Base-by-base conservation (phyloP, 2,329 filamentous ascomycete genomes). In the Fusarium poae region DNA sequence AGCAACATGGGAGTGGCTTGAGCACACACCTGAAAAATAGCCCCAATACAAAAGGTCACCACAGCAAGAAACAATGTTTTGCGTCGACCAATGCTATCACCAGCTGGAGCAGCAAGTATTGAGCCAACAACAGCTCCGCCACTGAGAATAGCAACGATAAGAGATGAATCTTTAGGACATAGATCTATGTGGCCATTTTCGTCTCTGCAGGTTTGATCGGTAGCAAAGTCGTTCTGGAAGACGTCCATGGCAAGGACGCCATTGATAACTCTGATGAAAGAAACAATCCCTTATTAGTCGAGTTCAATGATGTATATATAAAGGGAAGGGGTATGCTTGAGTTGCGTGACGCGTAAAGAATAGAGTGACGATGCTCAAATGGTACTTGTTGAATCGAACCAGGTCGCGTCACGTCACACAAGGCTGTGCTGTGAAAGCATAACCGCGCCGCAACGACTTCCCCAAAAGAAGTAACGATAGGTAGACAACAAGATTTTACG, bases 81-180 rank as follows among this genome's bases (percentile, higher is more conserved):
- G 43, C 92, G 88, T 68, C 91, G 89, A 60, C 92, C 92, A 45
- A 92, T 79, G 34, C 82, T 80, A 77, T 97, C 93, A 49, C 89
- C 92, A 9, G 88, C 78, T 2, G 91, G 92, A 13, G 91, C 91
- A 34, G 92, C 88, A 11, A 89, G 77, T 20, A 96, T 82, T 23
- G 92, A 86, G 40, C 92, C 93, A 56, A 93, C 81, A 69, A 92
- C 89, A 27, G 92, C 96, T 44, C 93, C 93, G 37, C 89, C 91
- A 56, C 92, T 95, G 35, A 97, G 85, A 68, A 97, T 95, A 12
- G 92, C 91, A 48, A 96, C 92, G 59, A 94, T 91, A 67, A 91
- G 82, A 20, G 92, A 90, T 35, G 89, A 88, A 76, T 95, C 84
- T 15, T 82, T 78, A 6, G 91, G 83, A 32, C 82, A 84, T 42